phyloP scores from a whole-genome alignment of 2,329 filamentous ascomycete genomes.

The Alternaria angustiovoidea region DNA sequence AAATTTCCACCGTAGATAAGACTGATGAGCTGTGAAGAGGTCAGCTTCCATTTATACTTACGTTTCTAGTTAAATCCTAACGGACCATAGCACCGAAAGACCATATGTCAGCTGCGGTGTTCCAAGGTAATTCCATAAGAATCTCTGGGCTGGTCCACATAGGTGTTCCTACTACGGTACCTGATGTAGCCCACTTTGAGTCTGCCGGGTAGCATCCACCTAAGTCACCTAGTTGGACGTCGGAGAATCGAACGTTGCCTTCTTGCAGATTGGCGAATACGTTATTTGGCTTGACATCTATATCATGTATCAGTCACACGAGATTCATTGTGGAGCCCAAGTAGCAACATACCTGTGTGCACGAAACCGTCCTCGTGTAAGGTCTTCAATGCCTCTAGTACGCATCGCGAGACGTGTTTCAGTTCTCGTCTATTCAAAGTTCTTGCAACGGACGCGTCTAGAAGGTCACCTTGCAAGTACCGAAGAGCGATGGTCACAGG shows the following conservation, averaged over 20 bases:
- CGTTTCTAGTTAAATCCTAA: conserved; percentile 9
- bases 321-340: no score
- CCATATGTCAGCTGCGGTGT: conserved; percentile 52
- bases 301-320: not conserved
- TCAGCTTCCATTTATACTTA: conserved; percentile 12
- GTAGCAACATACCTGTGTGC: conserved; percentile 29
- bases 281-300: conserved; percentile 50
- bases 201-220: conserved; percentile 38
- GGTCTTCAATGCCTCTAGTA: conserved; percentile 33
- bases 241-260: conserved; percentile 41
- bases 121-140: conserved; percentile 40
- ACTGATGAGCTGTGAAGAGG: conserved; percentile 33
- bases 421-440: conserved; percentile 29
- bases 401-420: conserved; percentile 25
- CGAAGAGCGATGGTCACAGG: conserved; percentile 33
- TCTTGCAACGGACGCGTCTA: conserved; percentile 18
- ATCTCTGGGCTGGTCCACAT: conserved; percentile 53
- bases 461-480: conserved; percentile 32
- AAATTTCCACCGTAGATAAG: conserved; percentile 37
- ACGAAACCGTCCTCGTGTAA: conserved; percentile 40
- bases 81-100: conserved; percentile 51
- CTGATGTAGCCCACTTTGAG: conserved; percentile 30
- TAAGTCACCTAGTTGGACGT: conserved; percentile 48
- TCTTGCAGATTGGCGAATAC: conserved; percentile 47
- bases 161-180: conserved; percentile 45